Percentiles rank a stretch among this genome's conserved stretches.
These are phyloP conservation scores for Handroanthus guayacan DNA, from an alignment of 257 asterid species.

Conservation along the genomic window DNA sequence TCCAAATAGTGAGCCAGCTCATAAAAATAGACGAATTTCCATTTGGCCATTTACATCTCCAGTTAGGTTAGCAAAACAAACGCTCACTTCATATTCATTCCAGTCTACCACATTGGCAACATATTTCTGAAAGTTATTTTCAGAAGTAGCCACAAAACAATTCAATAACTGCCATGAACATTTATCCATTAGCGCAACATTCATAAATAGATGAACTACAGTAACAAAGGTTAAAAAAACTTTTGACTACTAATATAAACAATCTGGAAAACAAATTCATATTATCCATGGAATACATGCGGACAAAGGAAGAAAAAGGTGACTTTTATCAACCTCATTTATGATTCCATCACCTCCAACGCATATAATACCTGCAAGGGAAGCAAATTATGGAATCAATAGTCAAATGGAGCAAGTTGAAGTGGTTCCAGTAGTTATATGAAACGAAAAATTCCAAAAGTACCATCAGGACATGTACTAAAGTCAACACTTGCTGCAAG, in stretches of 20 bases:
- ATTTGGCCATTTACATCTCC: background rate
- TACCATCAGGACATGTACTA: slow-evolving; percentile 79
- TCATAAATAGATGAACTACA: background rate
- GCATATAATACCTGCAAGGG: slow-evolving; percentile 67
- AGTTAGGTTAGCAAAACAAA: background rate
- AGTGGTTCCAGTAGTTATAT: slow-evolving; percentile 4
- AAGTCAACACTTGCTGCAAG: slow-evolving; percentile 72
- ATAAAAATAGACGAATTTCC: background rate
- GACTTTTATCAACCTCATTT: slow-evolving; percentile 60
- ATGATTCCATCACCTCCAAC: slow-evolving; percentile 83
- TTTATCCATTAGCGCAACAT: background rate
- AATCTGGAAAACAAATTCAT: slow-evolving; percentile 3
- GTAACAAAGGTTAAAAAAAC: background rate
- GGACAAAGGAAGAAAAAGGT: background rate
- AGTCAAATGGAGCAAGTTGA: slow-evolving; percentile 1
- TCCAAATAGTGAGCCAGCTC: background rate
- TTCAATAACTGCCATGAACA: background rate
- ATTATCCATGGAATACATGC: slow-evolving; percentile 2
- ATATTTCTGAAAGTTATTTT: background rate
- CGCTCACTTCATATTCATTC: background rate
- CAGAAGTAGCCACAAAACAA: background rate
- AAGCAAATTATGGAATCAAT: slow-evolving; percentile 26
- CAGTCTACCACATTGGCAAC: background rate
- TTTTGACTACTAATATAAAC: background rate
- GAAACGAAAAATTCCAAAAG: slow-evolving; percentile 15